Percentiles rank a stretch among this genome's conserved stretches.
phyloP scores from a whole-genome alignment of 2,329 filamentous ascomycete genomes.

The Boeremia exigua region DNA sequence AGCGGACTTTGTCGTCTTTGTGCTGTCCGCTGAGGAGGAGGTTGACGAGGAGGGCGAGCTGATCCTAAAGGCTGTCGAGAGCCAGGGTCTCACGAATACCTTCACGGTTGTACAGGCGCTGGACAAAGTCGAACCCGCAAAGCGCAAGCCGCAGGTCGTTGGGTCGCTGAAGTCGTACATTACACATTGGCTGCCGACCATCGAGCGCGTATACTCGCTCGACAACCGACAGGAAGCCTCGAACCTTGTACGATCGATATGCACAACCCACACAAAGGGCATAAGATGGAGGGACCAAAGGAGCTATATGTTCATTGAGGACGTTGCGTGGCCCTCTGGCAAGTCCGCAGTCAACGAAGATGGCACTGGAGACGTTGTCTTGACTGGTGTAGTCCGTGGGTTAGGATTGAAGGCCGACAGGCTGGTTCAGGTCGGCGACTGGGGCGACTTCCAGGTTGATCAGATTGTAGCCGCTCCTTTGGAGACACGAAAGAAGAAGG shows the following conservation, averaged over 20 bases:
- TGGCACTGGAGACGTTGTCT: conserved; percentile 63
- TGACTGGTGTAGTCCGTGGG: conserved; percentile 87
- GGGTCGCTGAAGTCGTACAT: conserved; percentile 90
- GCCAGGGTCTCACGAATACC: conserved; percentile 93
- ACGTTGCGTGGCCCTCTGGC: conserved; percentile 71
- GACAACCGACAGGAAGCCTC: conserved; percentile 89
- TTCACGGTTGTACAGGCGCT: conserved; percentile 83
- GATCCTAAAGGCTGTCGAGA: conserved; percentile 84
- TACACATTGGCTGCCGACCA: conserved; percentile 89
- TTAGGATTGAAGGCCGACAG: conserved; percentile 88
- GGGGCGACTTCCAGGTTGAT: conserved; percentile 91
- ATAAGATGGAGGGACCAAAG: conserved; percentile 94
- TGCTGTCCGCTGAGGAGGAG: conserved; percentile 82
- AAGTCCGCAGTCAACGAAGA: conserved; percentile 54
- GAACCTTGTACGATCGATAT: conserved; percentile 88
- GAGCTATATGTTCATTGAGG: conserved; percentile 92
- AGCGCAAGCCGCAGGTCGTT: conserved; percentile 76
- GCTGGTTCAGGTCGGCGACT: conserved; percentile 88
- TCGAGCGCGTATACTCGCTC: conserved; percentile 88
- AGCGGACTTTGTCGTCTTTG: conserved; percentile 88
- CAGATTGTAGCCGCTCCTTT: conserved; percentile 82
- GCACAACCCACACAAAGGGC: conserved; percentile 90
- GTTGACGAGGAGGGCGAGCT: conserved; percentile 85
- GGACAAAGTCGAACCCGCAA: conserved; percentile 77
- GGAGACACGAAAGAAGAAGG: conserved; percentile 62